Base-by-base conservation (phyloP, 768 basidiomycete species). In the Glaciozyma antarctica region DNA sequence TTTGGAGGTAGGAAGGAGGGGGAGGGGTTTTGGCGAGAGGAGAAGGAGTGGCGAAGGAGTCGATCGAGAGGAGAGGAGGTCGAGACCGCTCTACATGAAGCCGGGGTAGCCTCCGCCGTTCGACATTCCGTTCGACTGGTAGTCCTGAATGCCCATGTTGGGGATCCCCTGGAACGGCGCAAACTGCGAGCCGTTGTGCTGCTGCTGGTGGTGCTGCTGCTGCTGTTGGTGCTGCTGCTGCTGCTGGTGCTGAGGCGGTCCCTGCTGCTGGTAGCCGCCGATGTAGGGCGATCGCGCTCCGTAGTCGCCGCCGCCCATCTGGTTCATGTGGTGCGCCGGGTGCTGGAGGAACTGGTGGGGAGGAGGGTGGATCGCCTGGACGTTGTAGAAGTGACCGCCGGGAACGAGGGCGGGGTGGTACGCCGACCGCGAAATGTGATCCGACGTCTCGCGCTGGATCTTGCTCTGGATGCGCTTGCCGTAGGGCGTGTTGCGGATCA, bases 381-480 rank as follows among this genome's bases (percentile, higher is more conserved):
- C 34, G 58, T 60, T 63, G 65, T 69, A 69, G 62, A 63, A 69
- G 49, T 61, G 64, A 4, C 64, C 68, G 26, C 58, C 64, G 26
- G 64, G 62, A n/a, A 65, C 55, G 44, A 61, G 51, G 48, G 44
- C 49, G 16, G 49, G 52, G 58, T 60, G 58, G 30, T 57, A 41
- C 26, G 47, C 57, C 41, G 44, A 43, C 44, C 61, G 48, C 21
- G 32, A 28, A 55, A 48, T 52, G 60, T 61, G 56, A 57, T 70
- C 66, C 62, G 45, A 58, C 30, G 68, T 69, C 60, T 69, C 92
- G 64, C 94, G 89, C 78, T 95, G 93, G 61, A 98, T 80, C 79
- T 97, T 97, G 81, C 92, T 93, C 78, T 97, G 94, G 74, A 99
- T 99, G 52, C 95, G 86, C 81, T 99, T 99, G 72, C 95, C 95